Percentiles rank a stretch among this genome's conserved stretches.
Evolutionary conservation across 179 eudicot genomes (phyloP).

Genomic region (Corrigiola litoralis): DNA sequence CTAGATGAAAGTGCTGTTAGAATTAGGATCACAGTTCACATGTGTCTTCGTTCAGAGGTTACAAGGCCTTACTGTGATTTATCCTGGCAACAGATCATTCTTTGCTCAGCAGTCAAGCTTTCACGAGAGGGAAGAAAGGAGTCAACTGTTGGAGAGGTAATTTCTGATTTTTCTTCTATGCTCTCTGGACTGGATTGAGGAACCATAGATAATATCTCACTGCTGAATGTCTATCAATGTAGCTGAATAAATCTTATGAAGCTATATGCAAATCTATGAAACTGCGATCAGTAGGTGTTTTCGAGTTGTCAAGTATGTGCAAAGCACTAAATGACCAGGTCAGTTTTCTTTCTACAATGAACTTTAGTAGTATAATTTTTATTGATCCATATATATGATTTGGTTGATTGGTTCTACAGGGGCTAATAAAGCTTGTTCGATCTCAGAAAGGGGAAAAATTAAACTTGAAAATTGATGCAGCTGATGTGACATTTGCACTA

Average conservation of each 20-base stretch:
- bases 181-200: background rate
- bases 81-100: constrained; percentile 50
- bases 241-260: constrained; percentile 69
- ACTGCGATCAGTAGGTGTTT: constrained; percentile 61
- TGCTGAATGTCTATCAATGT: constrained; percentile 21
- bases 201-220: background rate
- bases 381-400: background rate
- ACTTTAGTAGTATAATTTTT: background rate
- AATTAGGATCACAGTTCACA: background rate
- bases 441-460: constrained; percentile 68
- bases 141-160: constrained; percentile 79
- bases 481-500: constrained; percentile 77
- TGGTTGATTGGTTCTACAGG: constrained; percentile 42
- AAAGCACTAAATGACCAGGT: constrained; percentile 91
- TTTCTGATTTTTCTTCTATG: background rate
- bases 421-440: constrained; percentile 65
- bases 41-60: background rate
- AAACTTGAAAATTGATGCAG: constrained; percentile 66
- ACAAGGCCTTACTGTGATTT: background rate
- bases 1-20: background rate
- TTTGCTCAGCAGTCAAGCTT: constrained; percentile 84
- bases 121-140: constrained; percentile 70
- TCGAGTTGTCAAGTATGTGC: constrained; percentile 84
- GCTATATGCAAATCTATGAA: constrained; percentile 63
- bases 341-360: background rate